Evolutionary conservation across 2,329 filamentous ascomycete genomes (phyloP).

Genomic region (Tetracladium maxilliforme): DNA sequence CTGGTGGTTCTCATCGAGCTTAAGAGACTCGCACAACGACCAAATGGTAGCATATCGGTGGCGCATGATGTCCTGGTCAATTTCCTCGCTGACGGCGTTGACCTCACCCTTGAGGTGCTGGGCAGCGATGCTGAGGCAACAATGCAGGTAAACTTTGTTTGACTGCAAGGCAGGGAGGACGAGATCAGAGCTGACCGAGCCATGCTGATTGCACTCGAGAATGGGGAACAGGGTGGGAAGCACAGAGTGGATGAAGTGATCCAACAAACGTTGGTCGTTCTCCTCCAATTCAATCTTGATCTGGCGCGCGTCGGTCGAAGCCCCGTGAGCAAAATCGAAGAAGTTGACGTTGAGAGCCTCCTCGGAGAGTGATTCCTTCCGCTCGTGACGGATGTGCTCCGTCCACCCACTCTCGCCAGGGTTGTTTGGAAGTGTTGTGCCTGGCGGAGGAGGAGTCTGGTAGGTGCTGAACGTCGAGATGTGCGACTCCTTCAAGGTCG

Average conservation of each 20-base stretch:
- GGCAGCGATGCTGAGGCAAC: slow-evolving; percentile 84
- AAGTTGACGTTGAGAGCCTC: slow-evolving; percentile 62
- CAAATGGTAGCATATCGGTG: slow-evolving; percentile 83
- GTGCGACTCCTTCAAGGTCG: slow-evolving; percentile 71
- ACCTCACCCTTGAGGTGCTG: slow-evolving; percentile 79
- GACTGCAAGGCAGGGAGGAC: slow-evolving; percentile 78
- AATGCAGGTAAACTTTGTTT: slow-evolving; percentile 90
- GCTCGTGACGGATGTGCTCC: slow-evolving; percentile 53
- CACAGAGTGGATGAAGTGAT: slow-evolving; percentile 83
- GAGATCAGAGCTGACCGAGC: slow-evolving; percentile 65
- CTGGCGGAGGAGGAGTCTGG: slow-evolving; percentile 59
- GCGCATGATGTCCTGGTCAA: slow-evolving; percentile 82
- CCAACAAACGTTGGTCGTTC: slow-evolving; percentile 69
- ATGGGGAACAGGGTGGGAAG: slow-evolving; percentile 85
- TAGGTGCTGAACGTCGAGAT: slow-evolving; percentile 90
- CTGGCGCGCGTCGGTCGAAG: slow-evolving; percentile 46
- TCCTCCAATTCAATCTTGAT: slow-evolving; percentile 74
- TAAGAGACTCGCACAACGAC: slow-evolving; percentile 69
- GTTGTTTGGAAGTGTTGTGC: slow-evolving; percentile 49
- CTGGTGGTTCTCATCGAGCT: slow-evolving; percentile 66
- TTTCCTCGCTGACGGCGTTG: slow-evolving; percentile 50
- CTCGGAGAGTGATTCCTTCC: slow-evolving; percentile 51
- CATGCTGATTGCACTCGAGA: slow-evolving; percentile 77
- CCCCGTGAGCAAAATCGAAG: slow-evolving; percentile 66
- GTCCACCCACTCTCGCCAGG: slow-evolving; percentile 49